Evolutionary conservation across 2,329 filamentous ascomycete species (phyloP).

Genomic region (Hymenoscyphus albidus): DNA sequence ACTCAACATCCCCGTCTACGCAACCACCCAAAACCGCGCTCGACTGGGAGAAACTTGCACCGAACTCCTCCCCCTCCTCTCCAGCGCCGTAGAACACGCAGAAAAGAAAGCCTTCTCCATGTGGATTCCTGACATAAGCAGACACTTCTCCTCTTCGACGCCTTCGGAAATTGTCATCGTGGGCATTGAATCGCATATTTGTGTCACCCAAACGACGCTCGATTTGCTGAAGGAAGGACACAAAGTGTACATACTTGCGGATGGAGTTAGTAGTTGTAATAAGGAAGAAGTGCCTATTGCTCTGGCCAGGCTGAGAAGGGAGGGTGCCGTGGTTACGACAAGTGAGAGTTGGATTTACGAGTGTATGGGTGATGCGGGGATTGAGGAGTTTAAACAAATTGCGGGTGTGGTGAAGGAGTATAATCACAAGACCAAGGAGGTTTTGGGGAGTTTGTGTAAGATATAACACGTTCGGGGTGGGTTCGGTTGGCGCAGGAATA

Average conservation of each 20-base stretch:
- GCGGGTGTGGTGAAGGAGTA: slow-evolving; percentile 76
- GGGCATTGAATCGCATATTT: slow-evolving; percentile 92
- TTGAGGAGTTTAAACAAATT: slow-evolving; percentile 68
- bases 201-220: slow-evolving; percentile 85
- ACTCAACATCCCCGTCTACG: slow-evolving; percentile 73
- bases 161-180: slow-evolving; percentile 68
- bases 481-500: neutral
- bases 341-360: slow-evolving; percentile 92
- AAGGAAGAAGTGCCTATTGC: slow-evolving; percentile 75
- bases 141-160: slow-evolving; percentile 36
- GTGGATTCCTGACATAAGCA: slow-evolving; percentile 65
- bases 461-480: slow-evolving; percentile 40
- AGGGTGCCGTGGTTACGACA: slow-evolving; percentile 75
- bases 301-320: slow-evolving; percentile 68
- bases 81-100: slow-evolving; percentile 50
- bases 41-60: slow-evolving; percentile 77
- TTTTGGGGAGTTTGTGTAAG: slow-evolving; percentile 61
- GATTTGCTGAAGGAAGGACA: slow-evolving; percentile 75
- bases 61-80: slow-evolving; percentile 55
- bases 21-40: slow-evolving; percentile 78
- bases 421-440: slow-evolving; percentile 64
- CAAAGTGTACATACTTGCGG: slow-evolving; percentile 79
- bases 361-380: slow-evolving; percentile 75
- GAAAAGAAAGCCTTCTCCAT: slow-evolving; percentile 94
- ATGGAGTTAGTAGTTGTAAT: slow-evolving; percentile 88